Evolutionary conservation across 208 protist species (phyloP).

Genomic region (Crithidia acanthocephali): DNA sequence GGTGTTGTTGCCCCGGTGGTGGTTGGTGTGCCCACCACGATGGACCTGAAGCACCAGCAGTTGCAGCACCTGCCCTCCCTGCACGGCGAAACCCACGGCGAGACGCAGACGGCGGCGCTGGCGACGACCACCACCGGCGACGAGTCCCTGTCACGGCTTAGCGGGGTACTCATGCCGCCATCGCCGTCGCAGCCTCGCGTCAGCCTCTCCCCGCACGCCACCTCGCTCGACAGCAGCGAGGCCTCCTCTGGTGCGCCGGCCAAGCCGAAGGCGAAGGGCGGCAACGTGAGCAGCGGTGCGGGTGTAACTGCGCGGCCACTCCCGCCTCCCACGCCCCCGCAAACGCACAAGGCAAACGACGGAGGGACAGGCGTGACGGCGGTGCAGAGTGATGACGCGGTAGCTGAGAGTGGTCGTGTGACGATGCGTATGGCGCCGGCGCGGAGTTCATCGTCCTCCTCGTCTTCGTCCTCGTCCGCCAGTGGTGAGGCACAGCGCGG

Average conservation of each 20-base stretch:
- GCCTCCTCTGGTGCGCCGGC: neutral
- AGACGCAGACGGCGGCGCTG: conserved; percentile 25
- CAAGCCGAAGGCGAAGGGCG: neutral
- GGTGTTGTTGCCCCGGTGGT: neutral
- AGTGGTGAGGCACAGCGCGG: neutral
- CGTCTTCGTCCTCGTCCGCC: neutral
- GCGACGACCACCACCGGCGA: conserved; percentile 13
- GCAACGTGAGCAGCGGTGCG: no score
- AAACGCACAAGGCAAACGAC: neutral
- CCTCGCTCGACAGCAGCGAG: conserved; percentile 6
- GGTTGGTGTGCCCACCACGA: neutral
- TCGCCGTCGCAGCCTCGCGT: conserved; percentile 32
- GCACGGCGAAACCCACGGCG: conserved; percentile 19
- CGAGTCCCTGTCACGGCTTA: conserved; percentile 15
- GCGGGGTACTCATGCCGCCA: conserved; percentile 29
- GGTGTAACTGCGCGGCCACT: neutral
- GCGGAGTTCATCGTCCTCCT: conserved; percentile 13
- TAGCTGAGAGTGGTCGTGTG: neutral
- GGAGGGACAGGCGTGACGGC: neutral
- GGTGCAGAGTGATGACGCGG: no score
- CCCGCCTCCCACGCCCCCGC: neutral
- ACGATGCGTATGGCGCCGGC: conserved; percentile 13
- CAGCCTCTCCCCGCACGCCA: conserved; percentile 6
- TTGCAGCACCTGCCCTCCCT: neutral
- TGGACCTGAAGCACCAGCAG: conserved; percentile 18